phyloP scores from a whole-genome alignment of 495 filamentous ascomycete species.

The Pseudomonodictys pantanalensis region DNA sequence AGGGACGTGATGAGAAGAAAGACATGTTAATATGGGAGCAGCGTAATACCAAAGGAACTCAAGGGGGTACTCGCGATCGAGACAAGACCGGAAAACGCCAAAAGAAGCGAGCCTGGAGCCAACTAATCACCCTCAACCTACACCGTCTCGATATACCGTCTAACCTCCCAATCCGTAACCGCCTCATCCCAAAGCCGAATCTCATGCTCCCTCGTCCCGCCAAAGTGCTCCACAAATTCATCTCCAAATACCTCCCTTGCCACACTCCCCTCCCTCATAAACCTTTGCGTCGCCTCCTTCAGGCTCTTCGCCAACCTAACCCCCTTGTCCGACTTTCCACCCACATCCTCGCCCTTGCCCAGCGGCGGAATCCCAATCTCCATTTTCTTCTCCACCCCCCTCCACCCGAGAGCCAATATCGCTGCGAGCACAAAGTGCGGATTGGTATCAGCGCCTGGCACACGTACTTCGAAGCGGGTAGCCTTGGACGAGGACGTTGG shows the following conservation, averaged over 20 bases:
- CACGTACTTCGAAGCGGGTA: constrained; percentile 87
- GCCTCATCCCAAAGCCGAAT: constrained; percentile 89
- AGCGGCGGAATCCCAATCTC: constrained; percentile 79
- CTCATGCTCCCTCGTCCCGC: constrained; percentile 90
- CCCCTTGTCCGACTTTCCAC: constrained; percentile 62
- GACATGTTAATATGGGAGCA: not conserved
- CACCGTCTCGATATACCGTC: constrained; percentile 71
- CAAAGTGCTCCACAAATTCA: constrained; percentile 93
- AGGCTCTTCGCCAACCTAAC: constrained; percentile 75
- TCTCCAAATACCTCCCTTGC: constrained; percentile 91
- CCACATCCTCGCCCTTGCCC: constrained; percentile 76
- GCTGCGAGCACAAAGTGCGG: constrained; percentile 84
- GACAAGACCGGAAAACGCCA: not conserved
- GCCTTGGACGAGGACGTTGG: constrained; percentile 78
- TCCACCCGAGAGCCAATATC: constrained; percentile 79
- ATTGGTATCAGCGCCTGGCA: constrained; percentile 88
- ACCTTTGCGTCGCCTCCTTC: constrained; percentile 74
- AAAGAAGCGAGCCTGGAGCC: not conserved
- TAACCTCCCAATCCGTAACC: constrained; percentile 84
- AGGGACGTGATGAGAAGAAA: not conserved
- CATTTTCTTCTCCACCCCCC: constrained; percentile 86
- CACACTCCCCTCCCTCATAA: constrained; percentile 71
- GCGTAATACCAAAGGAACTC: not conserved
- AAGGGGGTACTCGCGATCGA: not conserved
- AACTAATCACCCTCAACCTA: constrained; percentile 29